phyloP scores from a whole-genome alignment of 805 yeast species.

The Scheffersomyces stipitis region DNA sequence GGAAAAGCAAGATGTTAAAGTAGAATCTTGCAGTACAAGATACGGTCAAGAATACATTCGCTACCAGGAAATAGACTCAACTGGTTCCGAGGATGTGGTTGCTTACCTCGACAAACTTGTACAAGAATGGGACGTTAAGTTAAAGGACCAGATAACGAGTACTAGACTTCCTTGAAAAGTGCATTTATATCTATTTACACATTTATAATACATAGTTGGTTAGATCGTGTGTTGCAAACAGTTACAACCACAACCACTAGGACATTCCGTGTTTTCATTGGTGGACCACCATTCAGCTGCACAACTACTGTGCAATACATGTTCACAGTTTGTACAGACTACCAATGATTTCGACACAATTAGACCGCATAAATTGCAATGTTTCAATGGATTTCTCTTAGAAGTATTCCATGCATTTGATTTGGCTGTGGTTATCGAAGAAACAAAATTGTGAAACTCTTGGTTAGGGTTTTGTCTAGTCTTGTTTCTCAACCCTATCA shows the following conservation, averaged over 20 bases:
- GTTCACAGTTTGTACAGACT: constrained; percentile 74
- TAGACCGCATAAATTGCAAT: constrained; percentile 68
- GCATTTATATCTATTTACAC: background rate
- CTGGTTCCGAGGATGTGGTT: constrained; percentile 69
- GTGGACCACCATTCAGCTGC: constrained; percentile 76
- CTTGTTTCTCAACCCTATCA: constrained; percentile 28
- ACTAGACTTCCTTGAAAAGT: constrained; percentile 30
- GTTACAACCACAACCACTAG: constrained; percentile 82
- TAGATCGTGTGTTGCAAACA: constrained; percentile 44
- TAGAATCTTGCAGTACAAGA: constrained; percentile 69
- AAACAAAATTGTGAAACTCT: constrained; percentile 22
- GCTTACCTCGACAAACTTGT: constrained; percentile 57
- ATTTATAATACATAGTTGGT: background rate
- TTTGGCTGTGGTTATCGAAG: constrained; percentile 21
- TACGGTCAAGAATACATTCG: constrained; percentile 67
- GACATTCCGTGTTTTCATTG: constrained; percentile 50
- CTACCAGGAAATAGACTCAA: constrained; percentile 53
- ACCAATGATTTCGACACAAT: constrained; percentile 60
- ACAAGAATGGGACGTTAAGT: constrained; percentile 69
- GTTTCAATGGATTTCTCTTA: constrained; percentile 26
- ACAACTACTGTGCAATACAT: constrained; percentile 75
- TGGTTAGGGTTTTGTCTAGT: constrained; percentile 16
- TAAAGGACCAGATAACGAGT: constrained; percentile 70
- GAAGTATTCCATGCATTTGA: constrained; percentile 33
- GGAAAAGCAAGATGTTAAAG: constrained; percentile 52